phyloP scores from a whole-genome alignment of 1,139 yeast species.

The Geotrichum histeridarum region DNA sequence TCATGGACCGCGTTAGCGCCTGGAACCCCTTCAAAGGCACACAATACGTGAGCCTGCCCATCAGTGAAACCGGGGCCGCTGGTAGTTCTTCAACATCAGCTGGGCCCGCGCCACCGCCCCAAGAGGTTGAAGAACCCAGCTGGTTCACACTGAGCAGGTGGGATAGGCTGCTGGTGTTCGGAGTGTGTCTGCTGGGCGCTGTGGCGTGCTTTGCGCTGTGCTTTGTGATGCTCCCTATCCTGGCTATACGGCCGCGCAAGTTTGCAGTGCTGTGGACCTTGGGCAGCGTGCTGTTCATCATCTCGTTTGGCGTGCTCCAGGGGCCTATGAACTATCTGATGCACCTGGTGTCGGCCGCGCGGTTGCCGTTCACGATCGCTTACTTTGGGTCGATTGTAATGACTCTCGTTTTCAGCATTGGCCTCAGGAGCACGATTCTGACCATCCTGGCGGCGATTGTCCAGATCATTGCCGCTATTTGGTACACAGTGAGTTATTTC shows the following conservation, averaged over 20 bases:
- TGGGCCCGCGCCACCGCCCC: constrained; percentile 4
- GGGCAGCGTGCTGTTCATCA: constrained; percentile 79
- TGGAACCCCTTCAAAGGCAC: constrained; percentile 42
- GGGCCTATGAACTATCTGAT: constrained; percentile 77
- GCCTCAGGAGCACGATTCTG: constrained; percentile 59
- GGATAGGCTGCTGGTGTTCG: constrained; percentile 75
- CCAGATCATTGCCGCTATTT: constrained; percentile 78
- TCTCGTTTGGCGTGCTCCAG: constrained; percentile 86
- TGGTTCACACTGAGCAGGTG: constrained; percentile 65
- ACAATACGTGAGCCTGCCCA: constrained; percentile 50
- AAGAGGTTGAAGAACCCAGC: constrained; percentile 46
- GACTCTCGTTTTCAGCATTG: constrained; percentile 56
- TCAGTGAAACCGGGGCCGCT: constrained; percentile 48
- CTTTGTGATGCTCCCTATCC: constrained; percentile 78
- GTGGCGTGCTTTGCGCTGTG: constrained; percentile 75
- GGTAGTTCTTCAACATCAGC: constrained; percentile 29
- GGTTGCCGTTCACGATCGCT: constrained; percentile 73
- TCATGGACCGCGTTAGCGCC: constrained; percentile 41
- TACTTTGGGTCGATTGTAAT: constrained; percentile 70
- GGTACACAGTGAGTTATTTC: constrained; percentile 87
- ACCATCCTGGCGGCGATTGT: constrained; percentile 71
- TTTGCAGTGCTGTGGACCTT: constrained; percentile 83
- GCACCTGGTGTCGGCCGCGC: constrained; percentile 69
- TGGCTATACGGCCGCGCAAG: constrained; percentile 85
- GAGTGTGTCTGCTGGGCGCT: constrained; percentile 71